phyloP scores from a whole-genome alignment of 805 yeast species.

The Starmerella cellae region DNA sequence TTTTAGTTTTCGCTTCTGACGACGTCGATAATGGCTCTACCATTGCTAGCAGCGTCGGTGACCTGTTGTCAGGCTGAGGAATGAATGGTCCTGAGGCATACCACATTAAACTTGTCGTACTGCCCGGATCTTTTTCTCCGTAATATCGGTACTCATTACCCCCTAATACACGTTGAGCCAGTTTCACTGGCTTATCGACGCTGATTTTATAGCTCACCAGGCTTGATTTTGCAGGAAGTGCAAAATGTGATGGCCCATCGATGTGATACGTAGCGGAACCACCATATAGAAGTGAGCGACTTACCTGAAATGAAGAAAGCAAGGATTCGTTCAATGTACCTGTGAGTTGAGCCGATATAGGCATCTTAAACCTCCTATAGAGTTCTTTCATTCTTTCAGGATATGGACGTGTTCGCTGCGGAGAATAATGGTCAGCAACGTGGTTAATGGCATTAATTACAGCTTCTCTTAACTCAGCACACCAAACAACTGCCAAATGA shows the following conservation, averaged over 20 bases:
- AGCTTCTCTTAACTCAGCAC: slow-evolving; percentile 64
- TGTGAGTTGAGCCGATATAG: background rate
- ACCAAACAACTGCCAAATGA: slow-evolving; percentile 94
- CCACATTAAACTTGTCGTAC: slow-evolving; percentile 17
- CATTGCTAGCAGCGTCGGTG: background rate
- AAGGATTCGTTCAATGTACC: background rate
- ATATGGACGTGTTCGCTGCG: slow-evolving; percentile 38
- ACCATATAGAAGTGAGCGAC: slow-evolving; percentile 6
- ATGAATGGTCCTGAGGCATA: slow-evolving; percentile 21
- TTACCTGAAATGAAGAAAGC: background rate
- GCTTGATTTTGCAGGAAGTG: slow-evolving; percentile 17
- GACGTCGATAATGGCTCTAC: background rate
- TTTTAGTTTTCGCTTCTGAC: background rate
- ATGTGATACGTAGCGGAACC: background rate
- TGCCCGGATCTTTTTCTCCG: background rate
- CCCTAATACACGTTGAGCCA: slow-evolving; percentile 14
- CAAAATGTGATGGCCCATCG: slow-evolving; percentile 6
- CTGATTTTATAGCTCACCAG: slow-evolving; percentile 15
- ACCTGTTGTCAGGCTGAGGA: slow-evolving; percentile 6
- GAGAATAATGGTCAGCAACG: slow-evolving; percentile 38
- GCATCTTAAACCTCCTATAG: slow-evolving; percentile 2
- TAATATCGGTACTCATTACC: slow-evolving; percentile 19
- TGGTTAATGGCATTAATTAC: slow-evolving; percentile 48
- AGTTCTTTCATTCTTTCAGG: slow-evolving; percentile 39
- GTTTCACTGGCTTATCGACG: slow-evolving; percentile 2